Percentiles rank a stretch among this genome's conserved stretches.
phyloP scores from a whole-genome alignment of 2,329 filamentous ascomycete genomes.

The Colletotrichum plurivorum region DNA sequence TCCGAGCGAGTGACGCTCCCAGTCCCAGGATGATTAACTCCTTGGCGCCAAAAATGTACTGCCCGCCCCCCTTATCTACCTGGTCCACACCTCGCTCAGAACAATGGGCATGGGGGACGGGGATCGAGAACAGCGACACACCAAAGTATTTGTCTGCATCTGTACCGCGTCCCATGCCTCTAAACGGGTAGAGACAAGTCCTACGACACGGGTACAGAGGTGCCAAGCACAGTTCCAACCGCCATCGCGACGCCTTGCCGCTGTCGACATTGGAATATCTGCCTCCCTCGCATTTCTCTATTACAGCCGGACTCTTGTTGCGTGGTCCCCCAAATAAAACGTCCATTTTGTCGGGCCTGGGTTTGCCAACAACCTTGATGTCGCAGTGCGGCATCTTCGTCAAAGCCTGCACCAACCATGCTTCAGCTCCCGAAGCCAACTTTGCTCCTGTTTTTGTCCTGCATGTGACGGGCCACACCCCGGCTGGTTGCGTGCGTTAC shows the following conservation, averaged over 20 bases:
- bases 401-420: slow-evolving; percentile 21
- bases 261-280: no score
- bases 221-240: no score
- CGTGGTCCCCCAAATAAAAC: not conserved
- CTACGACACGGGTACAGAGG: no score
- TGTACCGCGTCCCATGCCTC: no score
- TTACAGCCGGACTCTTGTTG: not conserved
- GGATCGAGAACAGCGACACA: not conserved
- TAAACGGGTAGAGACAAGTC: no score
- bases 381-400: not conserved
- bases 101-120: slow-evolving; percentile 3
- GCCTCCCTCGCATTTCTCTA: not conserved
- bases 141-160: no score
- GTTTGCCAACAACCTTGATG: not conserved
- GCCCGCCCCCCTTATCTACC: slow-evolving; percentile 28
- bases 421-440: slow-evolving; percentile 21
- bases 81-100: slow-evolving; percentile 2
- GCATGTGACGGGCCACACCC: slow-evolving; percentile 37
- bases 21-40: slow-evolving; percentile 35
- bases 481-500: slow-evolving; percentile 36
- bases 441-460: slow-evolving; percentile 25
- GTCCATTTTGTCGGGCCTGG: no score
- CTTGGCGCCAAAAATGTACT: slow-evolving; percentile 34
- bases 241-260: no score
- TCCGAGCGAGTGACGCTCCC: slow-evolving; percentile 38